Base-by-base conservation (phyloP, 129 eudicot species). In the Arctium lappa region DNA sequence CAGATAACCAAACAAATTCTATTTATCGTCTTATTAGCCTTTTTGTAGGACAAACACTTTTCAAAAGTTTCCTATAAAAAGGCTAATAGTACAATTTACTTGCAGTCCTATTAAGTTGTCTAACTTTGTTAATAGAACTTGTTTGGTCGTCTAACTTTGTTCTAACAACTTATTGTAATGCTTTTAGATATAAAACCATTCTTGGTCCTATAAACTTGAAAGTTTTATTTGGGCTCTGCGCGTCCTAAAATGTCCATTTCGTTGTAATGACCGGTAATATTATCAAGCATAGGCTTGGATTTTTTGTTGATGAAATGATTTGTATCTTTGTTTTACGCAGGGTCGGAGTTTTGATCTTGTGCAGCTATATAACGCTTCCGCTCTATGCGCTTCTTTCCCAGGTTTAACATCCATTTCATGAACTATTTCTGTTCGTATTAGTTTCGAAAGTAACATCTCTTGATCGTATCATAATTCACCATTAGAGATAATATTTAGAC, bases 341-440 rank as follows among this genome's bases (percentile, higher is more conserved):
- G 89, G 85, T 88, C 3, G 90, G 85, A 50, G 91, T 87, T 46
- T 77, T 93, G 75, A 65, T 91, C 78, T 66, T 96, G 32, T 96
- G 99, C 91, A 96, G 99, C 94, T 96, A 96, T 72, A 96, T 85
- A 72, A 96, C 98, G 3, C 94, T 96, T 84, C 99, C 98, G 0
- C 89, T 96, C 6, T 96, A 96, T 63, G 97, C 99, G 16, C 98
- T 96, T 42, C 76, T 96, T 33, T 76, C 98, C n/a, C 99, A 96
- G 98, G 99, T 96, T 89, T 33, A 16, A n/a, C 76, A 71, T 69
- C 3, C 7, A 18, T 53, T 48, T 63, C 27, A 15, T 79, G 10
- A 75, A 42, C 30, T 62, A 6, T 0, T 30, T 81, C 8, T 8
- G 8, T 39, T 29, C 40, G 71, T 50, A 69, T 27, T 5, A n/a